Percentiles rank a stretch among this genome's conserved stretches.
These are phyloP conservation scores for Planoprotostelium fungivorum DNA, from an alignment of 78 protist species.

Conservation along the genomic window DNA sequence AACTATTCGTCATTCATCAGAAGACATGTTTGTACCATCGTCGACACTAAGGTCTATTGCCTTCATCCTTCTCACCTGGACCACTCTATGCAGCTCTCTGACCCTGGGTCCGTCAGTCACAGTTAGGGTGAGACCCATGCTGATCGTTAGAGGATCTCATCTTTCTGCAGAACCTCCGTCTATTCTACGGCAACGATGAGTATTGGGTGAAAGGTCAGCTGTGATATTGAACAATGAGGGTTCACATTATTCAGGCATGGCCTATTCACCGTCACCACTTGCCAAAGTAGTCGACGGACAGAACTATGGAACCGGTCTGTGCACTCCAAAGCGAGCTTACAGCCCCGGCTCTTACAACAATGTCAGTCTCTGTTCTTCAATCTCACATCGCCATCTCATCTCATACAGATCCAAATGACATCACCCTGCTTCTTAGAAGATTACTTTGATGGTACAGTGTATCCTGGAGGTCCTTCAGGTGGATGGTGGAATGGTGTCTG, in stretches of 20 bases:
- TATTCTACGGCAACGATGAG: not conserved
- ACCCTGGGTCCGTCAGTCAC: too few relatives aligned
- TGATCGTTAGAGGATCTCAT: too few relatives aligned
- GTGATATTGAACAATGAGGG: too few relatives aligned
- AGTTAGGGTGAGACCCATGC: too few relatives aligned
- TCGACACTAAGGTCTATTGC: too few relatives aligned
- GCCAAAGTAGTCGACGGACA: not conserved
- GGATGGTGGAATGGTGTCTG: not conserved
- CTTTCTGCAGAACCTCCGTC: not conserved
- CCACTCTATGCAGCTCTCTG: too few relatives aligned
- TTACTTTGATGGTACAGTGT: not conserved
- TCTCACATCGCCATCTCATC: not conserved
- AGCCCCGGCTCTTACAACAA: not conserved
- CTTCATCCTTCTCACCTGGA: too few relatives aligned
- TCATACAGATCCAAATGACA: not conserved
- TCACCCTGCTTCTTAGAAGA: not conserved
- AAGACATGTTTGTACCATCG: too few relatives aligned
- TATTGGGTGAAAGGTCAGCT: not conserved
- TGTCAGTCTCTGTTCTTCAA: not conserved
- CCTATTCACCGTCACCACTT: not conserved
- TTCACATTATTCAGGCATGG: not conserved
- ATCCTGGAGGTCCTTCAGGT: not conserved
- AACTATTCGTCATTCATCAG: too few relatives aligned
- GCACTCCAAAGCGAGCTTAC: not conserved
- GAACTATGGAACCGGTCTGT: not conserved